Conservation (phyloP, 148 eudicot species). For the Camellia sinensis region DNA sequence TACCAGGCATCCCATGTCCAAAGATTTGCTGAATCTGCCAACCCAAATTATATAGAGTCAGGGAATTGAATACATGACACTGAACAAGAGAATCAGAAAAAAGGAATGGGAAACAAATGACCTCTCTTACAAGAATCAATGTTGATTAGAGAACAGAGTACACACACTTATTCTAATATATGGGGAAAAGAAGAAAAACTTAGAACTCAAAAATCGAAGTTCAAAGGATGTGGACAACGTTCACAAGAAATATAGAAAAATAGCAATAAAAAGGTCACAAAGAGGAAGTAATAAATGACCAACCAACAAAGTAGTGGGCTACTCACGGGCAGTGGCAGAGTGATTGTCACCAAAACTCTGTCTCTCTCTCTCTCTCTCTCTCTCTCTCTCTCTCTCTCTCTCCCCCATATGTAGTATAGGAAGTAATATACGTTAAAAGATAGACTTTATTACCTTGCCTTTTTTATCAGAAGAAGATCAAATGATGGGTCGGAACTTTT, state of each 20-base stretch:
- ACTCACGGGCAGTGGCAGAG: slow-evolving; percentile 33
- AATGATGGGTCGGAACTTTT: slow-evolving; percentile 18
- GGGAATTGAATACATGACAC: background rate
- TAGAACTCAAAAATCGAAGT: background rate
- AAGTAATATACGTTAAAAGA: background rate
- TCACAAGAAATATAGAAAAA: slow-evolving; percentile 26
- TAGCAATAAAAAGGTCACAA: slow-evolving; percentile 19
- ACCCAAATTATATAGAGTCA: background rate
- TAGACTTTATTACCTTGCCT: slow-evolving; percentile 23
- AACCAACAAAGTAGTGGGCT: slow-evolving; percentile 36
- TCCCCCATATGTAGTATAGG: background rate
- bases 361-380: slow-evolving; percentile 11
- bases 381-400: slow-evolving; percentile 2
- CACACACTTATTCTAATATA: background rate
- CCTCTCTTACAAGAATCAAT: background rate
- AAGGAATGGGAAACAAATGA: background rate
- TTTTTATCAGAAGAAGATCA: slow-evolving; percentile 11
- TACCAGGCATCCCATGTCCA: slow-evolving; percentile 78
- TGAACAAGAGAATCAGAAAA: background rate
- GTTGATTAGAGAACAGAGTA: background rate
- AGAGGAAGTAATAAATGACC: slow-evolving; percentile 37
- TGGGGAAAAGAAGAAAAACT: background rate
- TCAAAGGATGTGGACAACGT: slow-evolving; percentile 7
- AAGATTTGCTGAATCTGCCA: slow-evolving; percentile 10
- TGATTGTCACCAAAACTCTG: background rate